These are phyloP conservation scores for Purshia tridentata DNA, from an alignment of 306 rosid genomes.

Conservation along the genomic window DNA sequence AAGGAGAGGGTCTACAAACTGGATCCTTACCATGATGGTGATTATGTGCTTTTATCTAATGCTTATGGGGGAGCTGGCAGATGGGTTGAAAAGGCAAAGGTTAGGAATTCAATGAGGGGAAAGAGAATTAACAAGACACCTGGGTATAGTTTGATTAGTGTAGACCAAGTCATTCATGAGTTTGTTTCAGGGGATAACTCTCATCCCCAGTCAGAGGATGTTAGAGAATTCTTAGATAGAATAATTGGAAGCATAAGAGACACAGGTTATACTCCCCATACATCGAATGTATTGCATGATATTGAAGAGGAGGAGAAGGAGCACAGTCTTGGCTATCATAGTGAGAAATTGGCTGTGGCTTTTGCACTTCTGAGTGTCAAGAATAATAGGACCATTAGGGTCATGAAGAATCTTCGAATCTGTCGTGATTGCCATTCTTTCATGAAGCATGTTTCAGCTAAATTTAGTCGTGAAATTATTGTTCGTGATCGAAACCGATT, in stretches of 20 bases:
- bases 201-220: not conserved
- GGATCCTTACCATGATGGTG: constrained; percentile 9
- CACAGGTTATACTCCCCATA: constrained; percentile 5
- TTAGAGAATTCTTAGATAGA: not conserved
- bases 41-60: constrained; percentile 10
- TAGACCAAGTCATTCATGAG: constrained; percentile 9
- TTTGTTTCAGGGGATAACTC: constrained; percentile 2
- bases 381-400: not conserved
- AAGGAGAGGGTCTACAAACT: not conserved
- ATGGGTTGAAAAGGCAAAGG: not conserved
- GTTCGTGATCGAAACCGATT: constrained; percentile 15
- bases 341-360: constrained; percentile 27
- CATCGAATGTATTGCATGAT: constrained; percentile 6
- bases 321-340: constrained; percentile 8
- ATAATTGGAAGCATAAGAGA: constrained; percentile 1
- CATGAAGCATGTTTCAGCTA: constrained; percentile 23
- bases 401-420: constrained; percentile 21
- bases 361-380: constrained; percentile 10
- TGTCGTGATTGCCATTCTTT: constrained; percentile 21
- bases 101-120: constrained; percentile 5
- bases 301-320: constrained; percentile 25
- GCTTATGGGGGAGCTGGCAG: constrained; percentile 5
- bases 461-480: constrained; percentile 7
- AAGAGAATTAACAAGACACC: not conserved
- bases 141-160: not conserved